Conservation (phyloP, 805 yeast genomes). For the Nakazawaea populi region DNA sequence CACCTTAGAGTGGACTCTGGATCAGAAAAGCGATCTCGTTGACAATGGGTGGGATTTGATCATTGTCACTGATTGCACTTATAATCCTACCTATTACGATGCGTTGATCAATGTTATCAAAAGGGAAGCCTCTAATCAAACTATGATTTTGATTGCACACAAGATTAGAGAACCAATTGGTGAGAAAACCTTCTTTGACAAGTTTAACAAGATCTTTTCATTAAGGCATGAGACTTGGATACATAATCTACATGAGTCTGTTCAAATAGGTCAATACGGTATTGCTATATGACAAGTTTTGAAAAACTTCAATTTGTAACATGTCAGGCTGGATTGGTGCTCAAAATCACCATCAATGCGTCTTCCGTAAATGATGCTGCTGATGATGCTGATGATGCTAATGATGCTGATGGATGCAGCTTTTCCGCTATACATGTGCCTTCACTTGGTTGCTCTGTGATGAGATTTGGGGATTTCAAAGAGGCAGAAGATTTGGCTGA, state of each 20-base stretch:
- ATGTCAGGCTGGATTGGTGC: constrained; percentile 1
- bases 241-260: constrained; percentile 5
- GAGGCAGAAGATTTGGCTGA: constrained; percentile 4
- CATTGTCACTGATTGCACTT: constrained; percentile 35
- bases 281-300: too few species aligned
- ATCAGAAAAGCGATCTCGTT: constrained; percentile 17
- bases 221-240: neutral
- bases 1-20: constrained; percentile 31
- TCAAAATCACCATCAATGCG: neutral
- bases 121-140: constrained; percentile 8
- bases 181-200: constrained; percentile 5
- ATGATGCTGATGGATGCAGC: too few species aligned
- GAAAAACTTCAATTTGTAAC: too few species aligned
- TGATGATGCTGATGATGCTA: too few species aligned
- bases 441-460: neutral
- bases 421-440: too few species aligned
- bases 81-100: constrained; percentile 33
- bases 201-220: neutral
- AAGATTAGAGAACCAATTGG: constrained; percentile 13
- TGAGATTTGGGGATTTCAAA: neutral
- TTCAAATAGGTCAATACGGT: constrained; percentile 4
- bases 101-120: constrained; percentile 24
- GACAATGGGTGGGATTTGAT: constrained; percentile 28
- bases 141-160: constrained; percentile 23
- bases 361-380: neutral